Conservation (phyloP, 441 rosid genomes). For the Adansonia madagascariensis region DNA sequence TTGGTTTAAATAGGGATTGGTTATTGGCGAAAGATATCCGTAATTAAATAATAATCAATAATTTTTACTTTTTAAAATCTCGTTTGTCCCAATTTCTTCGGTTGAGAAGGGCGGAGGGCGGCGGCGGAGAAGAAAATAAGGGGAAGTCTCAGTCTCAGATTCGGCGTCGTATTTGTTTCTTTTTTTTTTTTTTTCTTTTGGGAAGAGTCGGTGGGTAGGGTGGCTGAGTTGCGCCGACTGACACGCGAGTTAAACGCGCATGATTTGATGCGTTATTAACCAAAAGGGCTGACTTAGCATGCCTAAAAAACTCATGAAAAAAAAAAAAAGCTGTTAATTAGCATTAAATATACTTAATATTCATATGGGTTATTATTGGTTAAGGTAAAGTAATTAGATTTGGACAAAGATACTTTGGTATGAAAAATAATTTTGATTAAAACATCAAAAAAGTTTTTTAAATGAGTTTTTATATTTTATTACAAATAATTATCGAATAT, state of each 20-base stretch:
- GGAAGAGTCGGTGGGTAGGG: neutral
- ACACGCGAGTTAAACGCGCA: conserved; percentile 9
- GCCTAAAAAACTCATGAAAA: too few species aligned
- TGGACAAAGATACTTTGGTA: neutral
- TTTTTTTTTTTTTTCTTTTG: neutral
- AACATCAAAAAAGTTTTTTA: too few species aligned
- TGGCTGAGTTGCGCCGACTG: neutral
- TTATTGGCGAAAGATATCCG: neutral
- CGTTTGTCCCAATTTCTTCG: neutral
- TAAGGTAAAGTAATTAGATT: neutral
- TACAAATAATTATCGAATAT: too few species aligned
- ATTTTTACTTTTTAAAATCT: neutral
- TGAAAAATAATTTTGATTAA: too few species aligned
- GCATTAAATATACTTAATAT: neutral
- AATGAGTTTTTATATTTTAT: too few species aligned
- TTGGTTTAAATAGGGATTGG: conserved; percentile 38
- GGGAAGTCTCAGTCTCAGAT: neutral
- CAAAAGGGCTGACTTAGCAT: neutral
- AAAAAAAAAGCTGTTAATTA: neutral
- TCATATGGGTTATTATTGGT: too few species aligned
- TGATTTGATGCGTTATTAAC: neutral
- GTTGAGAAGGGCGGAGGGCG: neutral
- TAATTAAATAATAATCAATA: neutral
- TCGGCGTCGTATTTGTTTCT: neutral
- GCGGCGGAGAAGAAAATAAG: neutral